These are phyloP conservation scores for Penicillium capsulatum DNA, from an alignment of 2,329 filamentous ascomycete species.

Conservation along the genomic window DNA sequence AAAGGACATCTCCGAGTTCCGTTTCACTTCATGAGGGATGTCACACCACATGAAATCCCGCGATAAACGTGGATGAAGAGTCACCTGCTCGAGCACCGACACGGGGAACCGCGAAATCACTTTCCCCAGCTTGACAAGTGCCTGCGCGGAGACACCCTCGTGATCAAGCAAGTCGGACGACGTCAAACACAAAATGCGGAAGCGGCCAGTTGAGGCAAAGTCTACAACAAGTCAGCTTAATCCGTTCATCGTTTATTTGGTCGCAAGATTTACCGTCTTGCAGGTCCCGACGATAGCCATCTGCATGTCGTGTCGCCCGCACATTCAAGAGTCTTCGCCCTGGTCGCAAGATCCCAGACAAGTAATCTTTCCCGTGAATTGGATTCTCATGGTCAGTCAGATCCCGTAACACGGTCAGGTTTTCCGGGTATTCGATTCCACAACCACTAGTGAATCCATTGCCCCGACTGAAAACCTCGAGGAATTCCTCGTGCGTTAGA, in stretches of 20 bases:
- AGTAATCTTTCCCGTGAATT: conserved; percentile 31
- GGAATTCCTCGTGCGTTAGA: conserved; percentile 34
- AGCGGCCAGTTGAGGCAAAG: conserved; percentile 36
- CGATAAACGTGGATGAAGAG: conserved; percentile 30
- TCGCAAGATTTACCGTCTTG: conserved; percentile 35
- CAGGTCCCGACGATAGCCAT: conserved; percentile 34
- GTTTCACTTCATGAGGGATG: conserved; percentile 29
- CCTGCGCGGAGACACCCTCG: conserved; percentile 23
- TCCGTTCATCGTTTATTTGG: no score
- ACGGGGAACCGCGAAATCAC: conserved; percentile 26
- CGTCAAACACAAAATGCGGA: conserved; percentile 35
- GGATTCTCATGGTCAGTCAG: conserved; percentile 19
- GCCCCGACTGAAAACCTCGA: conserved; percentile 35
- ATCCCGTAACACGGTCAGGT: conserved; percentile 25
- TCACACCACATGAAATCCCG: conserved; percentile 33
- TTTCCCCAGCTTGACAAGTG: conserved; percentile 22
- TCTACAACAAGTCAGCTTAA: conserved; percentile 23
- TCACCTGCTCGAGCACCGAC: conserved; percentile 33
- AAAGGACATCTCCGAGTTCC: conserved; percentile 35
- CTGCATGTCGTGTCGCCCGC: conserved; percentile 34
- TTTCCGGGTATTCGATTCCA: conserved; percentile 37
- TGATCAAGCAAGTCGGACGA: conserved; percentile 34
- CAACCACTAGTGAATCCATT: conserved; percentile 40
- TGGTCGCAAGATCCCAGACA: conserved; percentile 33
- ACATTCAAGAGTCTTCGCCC: conserved; percentile 36